These are phyloP conservation scores for Suillus subaureus DNA, from an alignment of 768 basidiomycete species.

Conservation along the genomic window DNA sequence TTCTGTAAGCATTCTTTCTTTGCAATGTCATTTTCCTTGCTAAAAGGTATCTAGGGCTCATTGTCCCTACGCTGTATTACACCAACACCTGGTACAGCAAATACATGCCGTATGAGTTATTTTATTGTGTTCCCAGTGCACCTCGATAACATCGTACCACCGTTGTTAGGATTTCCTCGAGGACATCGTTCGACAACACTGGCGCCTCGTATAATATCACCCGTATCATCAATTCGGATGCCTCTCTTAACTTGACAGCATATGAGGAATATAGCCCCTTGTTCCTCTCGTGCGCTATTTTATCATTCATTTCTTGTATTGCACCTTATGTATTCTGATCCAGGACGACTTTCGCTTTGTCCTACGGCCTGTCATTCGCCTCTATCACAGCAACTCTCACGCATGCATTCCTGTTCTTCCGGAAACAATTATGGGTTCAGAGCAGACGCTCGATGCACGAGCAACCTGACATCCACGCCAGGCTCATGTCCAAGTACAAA, in stretches of 20 bases:
- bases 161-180: constrained; percentile 54
- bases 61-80: constrained; percentile 67
- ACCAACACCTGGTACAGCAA: constrained; percentile 63
- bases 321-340: constrained; percentile 18
- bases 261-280: constrained; percentile 64
- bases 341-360: constrained; percentile 67
- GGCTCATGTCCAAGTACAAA: constrained; percentile 46
- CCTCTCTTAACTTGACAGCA: constrained; percentile 55
- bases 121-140: background rate
- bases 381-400: constrained; percentile 74
- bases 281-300: constrained; percentile 49
- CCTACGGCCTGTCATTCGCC: constrained; percentile 84
- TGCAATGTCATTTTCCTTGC: constrained; percentile 60
- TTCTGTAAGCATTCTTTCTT: constrained; percentile 48
- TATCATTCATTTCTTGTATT: constrained; percentile 19
- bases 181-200: constrained; percentile 66
- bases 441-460: constrained; percentile 70
- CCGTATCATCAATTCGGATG: constrained; percentile 53
- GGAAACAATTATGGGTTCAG: constrained; percentile 78
- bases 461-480: constrained; percentile 68
- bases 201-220: constrained; percentile 60
- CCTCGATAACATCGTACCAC: background rate
- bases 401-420: constrained; percentile 75
- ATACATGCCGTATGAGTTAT: constrained; percentile 52
- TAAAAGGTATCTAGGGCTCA: constrained; percentile 42